Base-by-base conservation (phyloP, 2,329 filamentous ascomycete species). In the Colletotrichum eremochloae region DNA sequence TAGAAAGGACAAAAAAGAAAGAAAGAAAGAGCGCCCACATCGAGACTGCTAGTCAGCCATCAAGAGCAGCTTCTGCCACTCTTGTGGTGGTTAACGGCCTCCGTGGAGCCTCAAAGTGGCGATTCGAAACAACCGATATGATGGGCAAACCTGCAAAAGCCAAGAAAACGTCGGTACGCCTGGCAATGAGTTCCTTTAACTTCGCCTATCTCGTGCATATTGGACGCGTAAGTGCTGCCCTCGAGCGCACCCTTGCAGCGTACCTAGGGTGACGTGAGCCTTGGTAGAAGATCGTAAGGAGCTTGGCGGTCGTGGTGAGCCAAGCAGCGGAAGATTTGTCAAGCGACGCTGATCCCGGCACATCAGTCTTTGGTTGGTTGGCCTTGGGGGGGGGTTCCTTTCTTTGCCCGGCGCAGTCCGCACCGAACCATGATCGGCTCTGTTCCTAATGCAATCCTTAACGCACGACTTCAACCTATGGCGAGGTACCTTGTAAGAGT, bases 251-350 rank as follows among this genome's bases (percentile, higher is more conserved):
- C 69, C 65, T 58, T 61, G 69, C 53, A 29, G 24, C 48, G 14
- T 36, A 24, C 24, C 24, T 24, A 61, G 12, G 31, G n/a, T 40
- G 33, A 55, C 55, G 38, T 46, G 53, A 58, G 40, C 53, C 66
- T 72, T 64, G 66, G 60, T 72, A 48, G 66, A 53, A 60, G 66
- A 72, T 72, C 69, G 66, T 69, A 24, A n/a, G 53, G 48, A 69
- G 52, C 69, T 72, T 72, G 69, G 69, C 69, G 38, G n/a, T 24
- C n/a, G 46, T n/a, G 31, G 24, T 46, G 15, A 55, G 66, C 53
- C 60, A 69, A 72, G 53, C 42, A 60, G 60, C 55, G 48, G 55
- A 64, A 33, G 24, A 64, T 72, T 65, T 64, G 44, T 69, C 66
- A 65, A 72, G 66, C 69, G 60, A 65, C 40, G 46, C 46, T 72